phyloP scores from a whole-genome alignment of 306 rosid genomes.

The Lagenaria siceraria region DNA sequence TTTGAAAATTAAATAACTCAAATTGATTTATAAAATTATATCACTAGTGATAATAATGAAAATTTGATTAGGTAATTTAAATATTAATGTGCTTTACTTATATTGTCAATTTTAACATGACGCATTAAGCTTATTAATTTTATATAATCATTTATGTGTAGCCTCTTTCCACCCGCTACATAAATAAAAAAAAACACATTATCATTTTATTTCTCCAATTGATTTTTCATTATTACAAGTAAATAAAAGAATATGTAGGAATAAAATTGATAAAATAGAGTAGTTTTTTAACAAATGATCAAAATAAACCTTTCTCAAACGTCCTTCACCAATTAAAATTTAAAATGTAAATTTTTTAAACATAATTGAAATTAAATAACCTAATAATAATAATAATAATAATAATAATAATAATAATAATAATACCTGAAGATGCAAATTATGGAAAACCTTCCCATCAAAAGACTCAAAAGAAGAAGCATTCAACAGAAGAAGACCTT shows the following conservation, averaged over 20 bases:
- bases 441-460: conserved; percentile 38
- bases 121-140: not conserved
- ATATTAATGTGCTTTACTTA: not conserved
- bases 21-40: not conserved
- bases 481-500: conserved; percentile 30
- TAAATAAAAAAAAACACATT: too few species aligned
- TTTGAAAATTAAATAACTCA: not conserved
- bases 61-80: not conserved
- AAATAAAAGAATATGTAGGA: too few species aligned
- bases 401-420: not conserved
- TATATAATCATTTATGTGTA: not conserved
- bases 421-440: conserved; percentile 39
- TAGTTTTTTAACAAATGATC: too few species aligned
- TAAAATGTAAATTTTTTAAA: not conserved
- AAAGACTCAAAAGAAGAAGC: conserved; percentile 51
- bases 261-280: not conserved
- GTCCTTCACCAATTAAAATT: too few species aligned
- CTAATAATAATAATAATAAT: not conserved
- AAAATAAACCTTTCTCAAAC: not conserved
- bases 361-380: not conserved
- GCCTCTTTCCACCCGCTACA: not conserved
- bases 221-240: too few species aligned
- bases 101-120: not conserved
- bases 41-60: not conserved
- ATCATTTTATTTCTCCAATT: too few species aligned